A percentile compares a stretch with the other conserved stretches of the same genome.
Conservation (phyloP, 306 rosid genomes). For the Inga laurina region DNA sequence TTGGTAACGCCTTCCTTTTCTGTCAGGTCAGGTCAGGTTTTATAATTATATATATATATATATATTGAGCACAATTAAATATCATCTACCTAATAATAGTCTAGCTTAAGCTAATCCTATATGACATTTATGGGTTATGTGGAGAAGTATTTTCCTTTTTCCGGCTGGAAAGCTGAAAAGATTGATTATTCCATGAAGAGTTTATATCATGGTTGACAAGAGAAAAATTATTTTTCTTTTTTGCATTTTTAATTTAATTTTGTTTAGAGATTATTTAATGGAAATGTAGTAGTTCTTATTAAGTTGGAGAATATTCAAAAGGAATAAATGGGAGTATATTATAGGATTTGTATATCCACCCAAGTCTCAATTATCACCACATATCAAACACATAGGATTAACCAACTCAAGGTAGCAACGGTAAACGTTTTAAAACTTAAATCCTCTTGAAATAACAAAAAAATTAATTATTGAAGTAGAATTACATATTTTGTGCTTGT, state of each 20-base stretch:
- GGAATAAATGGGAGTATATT: neutral
- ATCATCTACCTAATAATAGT: neutral
- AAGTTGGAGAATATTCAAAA: neutral
- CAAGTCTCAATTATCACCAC: neutral
- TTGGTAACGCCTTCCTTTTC: slow-evolving; percentile 39
- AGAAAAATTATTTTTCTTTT: too few relatives aligned
- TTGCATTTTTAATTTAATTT: neutral
- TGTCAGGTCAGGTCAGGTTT: neutral
- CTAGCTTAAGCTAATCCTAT: neutral
- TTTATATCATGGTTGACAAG: too few relatives aligned
- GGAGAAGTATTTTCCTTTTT: neutral
- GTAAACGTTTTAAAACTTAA: neutral
- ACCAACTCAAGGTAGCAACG: neutral
- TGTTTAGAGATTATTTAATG: neutral
- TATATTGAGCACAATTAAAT: neutral
- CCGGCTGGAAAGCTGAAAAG: neutral
- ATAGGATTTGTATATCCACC: neutral
- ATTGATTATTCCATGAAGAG: neutral
- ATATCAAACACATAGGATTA: neutral
- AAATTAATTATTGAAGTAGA: neutral
- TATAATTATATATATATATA: neutral
- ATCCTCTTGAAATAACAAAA: neutral
- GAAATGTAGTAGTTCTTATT: neutral
- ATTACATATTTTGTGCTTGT: neutral
- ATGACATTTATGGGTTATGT: neutral